A percentile compares a stretch with the other conserved stretches of the same genome.
These are phyloP conservation scores for Zoysia matrella DNA, from an alignment of 202 grass and related monocot genomes.

Conservation along the genomic window DNA sequence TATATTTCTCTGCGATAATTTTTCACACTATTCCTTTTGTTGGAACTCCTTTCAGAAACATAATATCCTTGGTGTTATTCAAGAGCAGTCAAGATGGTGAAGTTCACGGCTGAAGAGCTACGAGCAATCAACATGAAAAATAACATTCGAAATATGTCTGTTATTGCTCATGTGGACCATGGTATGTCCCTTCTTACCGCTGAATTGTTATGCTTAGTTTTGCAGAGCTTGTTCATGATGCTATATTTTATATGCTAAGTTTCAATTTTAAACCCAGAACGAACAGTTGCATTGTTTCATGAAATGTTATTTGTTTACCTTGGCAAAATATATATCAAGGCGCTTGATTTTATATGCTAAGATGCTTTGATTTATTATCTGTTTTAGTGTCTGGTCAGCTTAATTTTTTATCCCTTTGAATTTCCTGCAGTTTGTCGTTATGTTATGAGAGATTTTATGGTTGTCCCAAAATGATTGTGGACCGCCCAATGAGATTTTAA, in stretches of 20 bases:
- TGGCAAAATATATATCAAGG: too few relatives aligned
- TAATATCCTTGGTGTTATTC: slow-evolving; percentile 23
- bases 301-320: neutral
- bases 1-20: neutral
- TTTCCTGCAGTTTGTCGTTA: neutral
- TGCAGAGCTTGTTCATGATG: neutral
- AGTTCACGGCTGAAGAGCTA: too few relatives aligned
- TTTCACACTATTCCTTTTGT: neutral
- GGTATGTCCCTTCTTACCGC: neutral
- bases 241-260: neutral
- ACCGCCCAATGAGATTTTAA: too few relatives aligned
- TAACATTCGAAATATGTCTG: neutral
- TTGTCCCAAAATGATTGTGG: too few relatives aligned
- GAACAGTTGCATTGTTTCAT: neutral
- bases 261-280: too few relatives aligned
- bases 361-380: neutral
- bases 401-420: neutral
- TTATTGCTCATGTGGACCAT: neutral
- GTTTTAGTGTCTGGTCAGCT: neutral
- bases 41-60: neutral
- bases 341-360: neutral
- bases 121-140: too few relatives aligned
- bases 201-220: neutral
- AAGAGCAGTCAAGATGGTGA: slow-evolving; percentile 42
- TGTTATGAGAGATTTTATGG: too few relatives aligned